Evolutionary conservation across 2,329 filamentous ascomycete genomes (phyloP).

Genomic region (Scytalidium sp.): DNA sequence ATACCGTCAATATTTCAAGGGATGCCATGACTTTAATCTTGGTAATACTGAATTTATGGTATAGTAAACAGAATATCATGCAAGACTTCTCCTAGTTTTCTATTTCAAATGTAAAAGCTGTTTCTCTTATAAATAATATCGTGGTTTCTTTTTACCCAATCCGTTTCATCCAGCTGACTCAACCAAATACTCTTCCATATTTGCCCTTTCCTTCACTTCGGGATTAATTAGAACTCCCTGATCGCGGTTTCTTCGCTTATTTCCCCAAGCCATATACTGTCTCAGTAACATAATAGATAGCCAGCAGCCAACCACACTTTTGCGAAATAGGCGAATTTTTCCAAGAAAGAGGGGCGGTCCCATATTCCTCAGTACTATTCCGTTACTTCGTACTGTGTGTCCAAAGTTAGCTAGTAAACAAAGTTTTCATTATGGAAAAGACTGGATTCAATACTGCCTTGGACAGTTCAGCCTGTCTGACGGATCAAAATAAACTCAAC

Average conservation of each 20-base stretch:
- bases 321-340: too few species aligned
- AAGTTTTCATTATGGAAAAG: not conserved
- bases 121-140: slow-evolving; percentile 10
- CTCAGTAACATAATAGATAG: slow-evolving; percentile 10
- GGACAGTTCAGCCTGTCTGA: not conserved
- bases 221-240: slow-evolving; percentile 12
- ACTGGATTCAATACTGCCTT: not conserved
- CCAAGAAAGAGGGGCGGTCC: not conserved
- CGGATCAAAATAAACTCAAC: not conserved
- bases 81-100: too few species aligned
- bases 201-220: slow-evolving; percentile 6
- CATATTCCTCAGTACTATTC: not conserved
- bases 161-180: slow-evolving; percentile 13
- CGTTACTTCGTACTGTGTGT: not conserved
- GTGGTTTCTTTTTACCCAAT: slow-evolving; percentile 14
- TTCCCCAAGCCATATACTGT: slow-evolving; percentile 14
- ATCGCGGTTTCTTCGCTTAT: slow-evolving; percentile 14
- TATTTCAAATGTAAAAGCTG: too few species aligned
- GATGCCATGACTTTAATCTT: too few species aligned
- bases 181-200: slow-evolving; percentile 9
- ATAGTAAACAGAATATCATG: too few species aligned
- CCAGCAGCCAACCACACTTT: too few species aligned
- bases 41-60: too few species aligned
- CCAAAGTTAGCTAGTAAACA: not conserved
- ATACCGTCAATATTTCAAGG: too few species aligned